Evolutionary conservation across 2,329 filamentous ascomycete species (phyloP).

Genomic region (Fusarium sp.): DNA sequence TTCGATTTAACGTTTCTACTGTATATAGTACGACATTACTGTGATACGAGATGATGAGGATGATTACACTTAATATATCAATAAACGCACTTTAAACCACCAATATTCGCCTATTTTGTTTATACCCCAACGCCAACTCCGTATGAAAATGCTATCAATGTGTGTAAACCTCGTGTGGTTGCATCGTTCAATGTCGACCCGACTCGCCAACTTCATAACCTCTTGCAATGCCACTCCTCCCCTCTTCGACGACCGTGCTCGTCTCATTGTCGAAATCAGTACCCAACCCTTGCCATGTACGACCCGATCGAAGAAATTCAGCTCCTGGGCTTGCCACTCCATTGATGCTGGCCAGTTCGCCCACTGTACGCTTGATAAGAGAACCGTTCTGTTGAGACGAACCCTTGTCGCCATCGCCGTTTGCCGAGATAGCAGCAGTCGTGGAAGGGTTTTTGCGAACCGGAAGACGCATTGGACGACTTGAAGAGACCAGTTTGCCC

Average conservation of each 20-base stretch:
- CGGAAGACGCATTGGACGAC: constrained; percentile 75
- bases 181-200: constrained; percentile 42
- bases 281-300: constrained; percentile 92
- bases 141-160: constrained; percentile 26
- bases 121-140: constrained; percentile 36
- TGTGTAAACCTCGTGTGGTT: not conserved
- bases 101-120: constrained; percentile 15
- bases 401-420: not conserved
- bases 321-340: constrained; percentile 91
- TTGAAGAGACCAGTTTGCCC: constrained; percentile 81
- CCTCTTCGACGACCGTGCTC: constrained; percentile 82
- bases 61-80: not conserved
- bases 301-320: constrained; percentile 81
- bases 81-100: constrained; percentile 1
- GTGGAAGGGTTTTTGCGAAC: constrained; percentile 42
- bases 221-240: constrained; percentile 85
- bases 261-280: constrained; percentile 77
- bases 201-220: constrained; percentile 82
- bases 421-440: not conserved
- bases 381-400: constrained; percentile 31
- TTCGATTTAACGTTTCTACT: constrained; percentile 17
- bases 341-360: constrained; percentile 83
- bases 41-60: constrained; percentile 23
- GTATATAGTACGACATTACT: constrained; percentile 29
- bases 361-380: constrained; percentile 68